A percentile compares a stretch with the other conserved stretches of the same genome.
These are phyloP conservation scores for Malus asiatica DNA, from an alignment of 306 rosid species.

Conservation along the genomic window DNA sequence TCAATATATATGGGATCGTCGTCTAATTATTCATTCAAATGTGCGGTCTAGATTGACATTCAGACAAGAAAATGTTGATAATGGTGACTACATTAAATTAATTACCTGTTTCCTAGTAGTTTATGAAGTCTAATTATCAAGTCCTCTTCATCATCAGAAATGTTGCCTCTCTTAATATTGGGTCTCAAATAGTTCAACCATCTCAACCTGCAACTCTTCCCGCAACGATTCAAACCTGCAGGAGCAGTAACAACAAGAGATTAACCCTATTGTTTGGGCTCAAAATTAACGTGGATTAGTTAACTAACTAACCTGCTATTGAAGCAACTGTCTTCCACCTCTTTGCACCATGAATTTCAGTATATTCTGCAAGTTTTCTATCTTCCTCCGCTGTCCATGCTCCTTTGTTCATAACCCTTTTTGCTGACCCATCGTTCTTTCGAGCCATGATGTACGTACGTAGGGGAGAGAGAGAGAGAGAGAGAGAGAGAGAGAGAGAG, in stretches of 20 bases:
- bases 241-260: not conserved
- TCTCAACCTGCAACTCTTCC: slow-evolving; percentile 64
- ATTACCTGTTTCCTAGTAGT: slow-evolving; percentile 13
- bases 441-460: slow-evolving; percentile 32
- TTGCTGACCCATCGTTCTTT: slow-evolving; percentile 17
- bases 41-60: not conserved
- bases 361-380: slow-evolving; percentile 36
- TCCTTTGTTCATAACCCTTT: slow-evolving; percentile 38
- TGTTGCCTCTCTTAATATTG: slow-evolving; percentile 67
- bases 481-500: not conserved
- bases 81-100: not conserved
- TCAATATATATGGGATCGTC: too few relatives aligned
- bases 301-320: slow-evolving; percentile 32
- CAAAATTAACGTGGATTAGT: not conserved
- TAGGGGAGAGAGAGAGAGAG: not conserved
- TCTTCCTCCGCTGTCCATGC: slow-evolving; percentile 64
- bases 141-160: slow-evolving; percentile 30
- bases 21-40: not conserved
- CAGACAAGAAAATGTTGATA: not conserved
- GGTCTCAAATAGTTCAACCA: slow-evolving; percentile 69
- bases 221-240: slow-evolving; percentile 16
- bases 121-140: slow-evolving; percentile 14
- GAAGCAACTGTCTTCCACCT: slow-evolving; percentile 48
- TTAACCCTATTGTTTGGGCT: not conserved
- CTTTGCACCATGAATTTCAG: slow-evolving; percentile 52